Evolutionary conservation across 352 stramenopile species (phyloP), one percentile per base, ranked within the genome.

Genomic region (Pythium utonaiense): DNA sequence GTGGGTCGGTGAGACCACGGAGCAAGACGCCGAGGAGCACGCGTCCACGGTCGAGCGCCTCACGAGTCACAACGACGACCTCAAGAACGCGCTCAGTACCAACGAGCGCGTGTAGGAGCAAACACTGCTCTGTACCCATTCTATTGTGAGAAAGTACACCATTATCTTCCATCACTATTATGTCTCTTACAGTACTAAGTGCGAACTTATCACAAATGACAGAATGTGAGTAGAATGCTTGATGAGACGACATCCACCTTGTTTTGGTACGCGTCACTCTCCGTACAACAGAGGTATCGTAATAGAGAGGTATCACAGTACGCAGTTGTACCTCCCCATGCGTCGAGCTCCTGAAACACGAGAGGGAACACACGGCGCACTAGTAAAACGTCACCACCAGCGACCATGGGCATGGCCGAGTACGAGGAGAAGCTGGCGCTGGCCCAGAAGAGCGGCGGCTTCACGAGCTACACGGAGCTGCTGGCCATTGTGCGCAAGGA

Each of bases 401-500:
- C n/a, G 16, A 67, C 36, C 64, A 71, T 71, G 64, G 64, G 64
- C 28, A 66, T 71, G 58, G 24, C 57, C 58, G 64, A 71, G 59
- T 71, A 71, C 49, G 64, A 71, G 24, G 59, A 64, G 58, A 57
- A 73, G 56, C 48, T 78, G 56, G 53, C 62, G 50, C 48, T 64
- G 22, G 67, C 67, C 7, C 50, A 71, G 55, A 65, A 60, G 22
- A 60, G 41, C 53, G 67, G 64, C 51, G 52, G 70, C 24, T 74
- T 59, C 50, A 47, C 58, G 3, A 69, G 31, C 50, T 69, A 67
- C 44, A 13, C 74, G 53, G 64, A 78, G 45, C 57, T 78, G 25
- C 64, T 78, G 12, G 57, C 62, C 22, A 62, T 66, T 34, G 52
- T 78, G n/a, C 67, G 68, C 49, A 75, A 76, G 56, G 71, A 78